These are phyloP conservation scores for Areca catechu DNA, from an alignment of 176 grass and related monocot genomes.

Conservation along the genomic window DNA sequence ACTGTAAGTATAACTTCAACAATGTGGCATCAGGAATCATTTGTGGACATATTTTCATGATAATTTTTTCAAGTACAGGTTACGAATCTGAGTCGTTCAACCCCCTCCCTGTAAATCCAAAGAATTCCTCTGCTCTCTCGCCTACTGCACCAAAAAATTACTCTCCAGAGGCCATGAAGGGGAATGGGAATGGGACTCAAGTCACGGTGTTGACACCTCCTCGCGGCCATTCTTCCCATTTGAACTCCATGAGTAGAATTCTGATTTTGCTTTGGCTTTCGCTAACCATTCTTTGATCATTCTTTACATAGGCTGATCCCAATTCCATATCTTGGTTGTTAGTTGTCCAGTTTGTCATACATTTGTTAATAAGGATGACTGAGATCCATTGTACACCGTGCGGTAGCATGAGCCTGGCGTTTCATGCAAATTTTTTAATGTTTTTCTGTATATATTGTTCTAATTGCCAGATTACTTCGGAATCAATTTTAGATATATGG, in stretches of 20 bases:
- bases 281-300: conserved; percentile 22
- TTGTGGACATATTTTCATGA: not conserved
- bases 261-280: conserved; percentile 26
- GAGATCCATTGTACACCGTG: too few relatives aligned
- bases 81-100: conserved; percentile 52
- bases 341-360: too few relatives aligned
- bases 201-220: conserved; percentile 38
- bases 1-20: conserved; percentile 36
- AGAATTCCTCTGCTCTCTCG: conserved; percentile 25
- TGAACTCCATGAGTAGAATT: not conserved
- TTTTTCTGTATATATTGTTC: too few relatives aligned
- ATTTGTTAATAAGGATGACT: too few relatives aligned
- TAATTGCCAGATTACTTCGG: too few relatives aligned
- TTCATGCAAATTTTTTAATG: too few relatives aligned
- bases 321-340: too few relatives aligned
- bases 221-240: conserved; percentile 19
- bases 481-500: too few relatives aligned
- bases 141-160: conserved; percentile 36
- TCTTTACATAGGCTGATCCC: not conserved
- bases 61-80: conserved; percentile 19
- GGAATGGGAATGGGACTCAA: conserved; percentile 22
- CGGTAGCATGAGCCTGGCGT: too few relatives aligned
- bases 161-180: conserved; percentile 38
- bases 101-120: conserved; percentile 42
- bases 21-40: too few relatives aligned